These are phyloP conservation scores for Phytophthora pistaciae DNA, from an alignment of 352 stramenopile genomes.

Conservation along the genomic window DNA sequence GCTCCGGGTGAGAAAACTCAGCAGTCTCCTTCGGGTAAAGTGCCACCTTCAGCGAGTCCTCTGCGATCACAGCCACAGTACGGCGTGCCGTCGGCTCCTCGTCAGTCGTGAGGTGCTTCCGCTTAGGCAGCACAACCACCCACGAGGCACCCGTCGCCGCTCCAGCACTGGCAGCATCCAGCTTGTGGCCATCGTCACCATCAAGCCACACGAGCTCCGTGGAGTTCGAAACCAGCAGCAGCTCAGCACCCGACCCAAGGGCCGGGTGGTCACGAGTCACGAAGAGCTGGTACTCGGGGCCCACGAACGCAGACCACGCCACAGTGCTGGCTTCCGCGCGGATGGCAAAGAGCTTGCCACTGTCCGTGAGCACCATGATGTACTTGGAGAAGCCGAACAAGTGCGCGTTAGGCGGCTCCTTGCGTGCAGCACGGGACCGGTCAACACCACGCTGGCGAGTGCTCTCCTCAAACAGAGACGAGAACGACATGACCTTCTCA, in stretches of 20 bases:
- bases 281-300: conserved; percentile 74
- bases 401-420: conserved; percentile 72
- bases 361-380: conserved; percentile 77
- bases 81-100: conserved; percentile 64
- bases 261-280: conserved; percentile 84
- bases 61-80: conserved; percentile 65
- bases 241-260: conserved; percentile 72
- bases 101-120: conserved; percentile 70
- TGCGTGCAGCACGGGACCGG: conserved; percentile 49
- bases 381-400: conserved; percentile 90
- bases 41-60: conserved; percentile 58
- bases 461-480: conserved; percentile 60
- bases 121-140: conserved; percentile 80
- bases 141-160: conserved; percentile 40
- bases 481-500: conserved; percentile 54
- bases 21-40: conserved; percentile 63
- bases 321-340: conserved; percentile 79
- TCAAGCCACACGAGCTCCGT: conserved; percentile 78
- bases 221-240: conserved; percentile 73
- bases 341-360: conserved; percentile 84
- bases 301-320: conserved; percentile 77
- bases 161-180: conserved; percentile 46
- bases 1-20: conserved; percentile 56
- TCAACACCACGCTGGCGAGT: conserved; percentile 29
- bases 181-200: conserved; percentile 63